phyloP scores from a whole-genome alignment of 306 rosid species.

The Dryas octopetala region DNA sequence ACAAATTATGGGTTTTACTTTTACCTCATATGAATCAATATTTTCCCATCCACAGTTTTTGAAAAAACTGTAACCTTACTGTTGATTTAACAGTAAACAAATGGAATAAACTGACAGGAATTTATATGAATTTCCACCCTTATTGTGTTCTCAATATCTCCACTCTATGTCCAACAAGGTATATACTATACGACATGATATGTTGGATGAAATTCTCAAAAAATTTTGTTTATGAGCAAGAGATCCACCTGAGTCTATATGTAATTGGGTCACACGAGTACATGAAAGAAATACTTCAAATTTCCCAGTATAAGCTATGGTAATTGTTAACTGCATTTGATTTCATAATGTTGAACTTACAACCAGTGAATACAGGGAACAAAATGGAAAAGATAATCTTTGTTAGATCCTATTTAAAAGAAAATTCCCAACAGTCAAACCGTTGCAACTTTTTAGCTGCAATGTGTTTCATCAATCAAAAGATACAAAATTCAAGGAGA shows the following conservation, averaged over 20 bases:
- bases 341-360: not conserved
- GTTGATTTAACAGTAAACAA: too few relatives aligned
- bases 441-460: not conserved
- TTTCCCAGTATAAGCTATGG: not conserved
- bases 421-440: not conserved
- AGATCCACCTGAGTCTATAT: not conserved
- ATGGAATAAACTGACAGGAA: too few relatives aligned
- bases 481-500: slow-evolving; percentile 8
- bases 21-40: too few relatives aligned
- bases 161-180: not conserved
- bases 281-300: not conserved
- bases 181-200: not conserved
- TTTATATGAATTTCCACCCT: not conserved
- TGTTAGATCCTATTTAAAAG: not conserved
- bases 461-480: not conserved
- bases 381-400: not conserved
- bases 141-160: not conserved
- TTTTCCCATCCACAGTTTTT: too few relatives aligned
- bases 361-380: not conserved
- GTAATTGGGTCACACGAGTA: not conserved
- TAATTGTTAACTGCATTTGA: slow-evolving; percentile 6
- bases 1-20: too few relatives aligned
- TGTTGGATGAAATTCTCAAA: not conserved
- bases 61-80: too few relatives aligned
- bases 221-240: not conserved